Conservation (phyloP, 2,329 filamentous ascomycete genomes). For the Fonsecaea monophora region DNA sequence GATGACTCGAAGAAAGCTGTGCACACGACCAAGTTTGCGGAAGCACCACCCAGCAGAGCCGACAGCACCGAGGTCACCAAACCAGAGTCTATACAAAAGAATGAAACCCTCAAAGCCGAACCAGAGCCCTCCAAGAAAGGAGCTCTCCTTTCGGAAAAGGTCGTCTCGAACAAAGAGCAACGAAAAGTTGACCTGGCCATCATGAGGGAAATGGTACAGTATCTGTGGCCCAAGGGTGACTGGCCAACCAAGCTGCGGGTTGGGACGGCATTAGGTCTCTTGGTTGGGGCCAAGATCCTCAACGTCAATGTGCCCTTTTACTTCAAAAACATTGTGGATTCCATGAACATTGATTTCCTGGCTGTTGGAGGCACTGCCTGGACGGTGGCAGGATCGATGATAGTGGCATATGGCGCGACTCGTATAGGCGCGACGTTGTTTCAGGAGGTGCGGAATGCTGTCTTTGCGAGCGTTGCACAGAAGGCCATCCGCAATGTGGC, state of each 20-base stretch:
- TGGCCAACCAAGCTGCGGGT: slow-evolving; percentile 84
- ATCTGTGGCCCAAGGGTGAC: slow-evolving; percentile 93
- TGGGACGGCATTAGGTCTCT: slow-evolving; percentile 77
- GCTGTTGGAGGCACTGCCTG: slow-evolving; percentile 85
- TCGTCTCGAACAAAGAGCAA: slow-evolving; percentile 79
- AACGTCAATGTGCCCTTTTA: slow-evolving; percentile 99
- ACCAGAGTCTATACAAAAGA: slow-evolving; percentile 36
- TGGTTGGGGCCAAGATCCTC: slow-evolving; percentile 89
- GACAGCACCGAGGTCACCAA: slow-evolving; percentile 30
- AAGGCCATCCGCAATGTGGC: slow-evolving; percentile 94
- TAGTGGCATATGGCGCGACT: slow-evolving; percentile 84
- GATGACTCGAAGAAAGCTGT: slow-evolving; percentile 16
- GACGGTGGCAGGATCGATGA: slow-evolving; percentile 88
- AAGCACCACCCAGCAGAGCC: slow-evolving; percentile 25
- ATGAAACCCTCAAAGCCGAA: slow-evolving; percentile 34
- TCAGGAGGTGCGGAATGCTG: slow-evolving; percentile 91
- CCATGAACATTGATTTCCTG: slow-evolving; percentile 95
- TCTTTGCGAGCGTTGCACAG: slow-evolving; percentile 96
- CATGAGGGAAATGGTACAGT: slow-evolving; percentile 95
- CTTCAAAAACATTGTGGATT: slow-evolving; percentile 97
- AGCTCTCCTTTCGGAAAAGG: slow-evolving; percentile 69
- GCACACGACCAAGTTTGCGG: slow-evolving; percentile 25
- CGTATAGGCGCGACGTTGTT: slow-evolving; percentile 88
- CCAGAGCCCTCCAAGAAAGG: slow-evolving; percentile 54
- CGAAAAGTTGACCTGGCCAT: slow-evolving; percentile 98